These are phyloP conservation scores for Apophysomyces elegans DNA, from an alignment of 371 early-diverging fungal species.

Conservation along the genomic window DNA sequence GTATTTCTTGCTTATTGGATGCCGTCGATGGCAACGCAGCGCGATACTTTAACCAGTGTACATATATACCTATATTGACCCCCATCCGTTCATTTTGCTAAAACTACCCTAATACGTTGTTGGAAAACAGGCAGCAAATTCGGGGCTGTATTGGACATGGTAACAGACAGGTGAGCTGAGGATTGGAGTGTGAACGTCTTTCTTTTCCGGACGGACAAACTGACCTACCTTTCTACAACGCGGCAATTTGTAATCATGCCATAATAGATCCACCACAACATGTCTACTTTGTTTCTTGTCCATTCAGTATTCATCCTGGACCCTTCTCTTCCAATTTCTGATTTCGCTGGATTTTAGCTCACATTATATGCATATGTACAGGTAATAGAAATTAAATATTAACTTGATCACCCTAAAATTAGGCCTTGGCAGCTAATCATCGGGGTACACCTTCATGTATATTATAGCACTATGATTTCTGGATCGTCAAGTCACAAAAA, in stretches of 20 bases:
- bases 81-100: background rate
- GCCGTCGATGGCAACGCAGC: slow-evolving; percentile 96
- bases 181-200: slow-evolving; percentile 3
- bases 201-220: background rate
- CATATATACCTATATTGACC: slow-evolving; percentile 16
- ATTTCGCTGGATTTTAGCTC: slow-evolving; percentile 92
- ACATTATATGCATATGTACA: slow-evolving; percentile 98
- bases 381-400: slow-evolving; percentile 42
- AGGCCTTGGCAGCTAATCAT: background rate
- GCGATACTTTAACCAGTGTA: slow-evolving; percentile 89
- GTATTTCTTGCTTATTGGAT: slow-evolving; percentile 90
- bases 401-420: background rate
- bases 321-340: slow-evolving; percentile 85
- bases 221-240: too few relatives aligned
- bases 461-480: slow-evolving; percentile 74
- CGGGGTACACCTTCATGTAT: background rate
- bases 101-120: too few relatives aligned
- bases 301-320: slow-evolving; percentile 66
- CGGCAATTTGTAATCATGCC: background rate
- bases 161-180: slow-evolving; percentile 82
- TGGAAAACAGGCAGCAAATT: slow-evolving; percentile 78
- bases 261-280: slow-evolving; percentile 81
- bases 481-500: slow-evolving; percentile 92
- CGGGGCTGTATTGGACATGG: slow-evolving; percentile 98
- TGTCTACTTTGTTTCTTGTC: slow-evolving; percentile 88